phyloP scores from a whole-genome alignment of 2,329 filamentous ascomycete species.

The Fusarium irregulare region DNA sequence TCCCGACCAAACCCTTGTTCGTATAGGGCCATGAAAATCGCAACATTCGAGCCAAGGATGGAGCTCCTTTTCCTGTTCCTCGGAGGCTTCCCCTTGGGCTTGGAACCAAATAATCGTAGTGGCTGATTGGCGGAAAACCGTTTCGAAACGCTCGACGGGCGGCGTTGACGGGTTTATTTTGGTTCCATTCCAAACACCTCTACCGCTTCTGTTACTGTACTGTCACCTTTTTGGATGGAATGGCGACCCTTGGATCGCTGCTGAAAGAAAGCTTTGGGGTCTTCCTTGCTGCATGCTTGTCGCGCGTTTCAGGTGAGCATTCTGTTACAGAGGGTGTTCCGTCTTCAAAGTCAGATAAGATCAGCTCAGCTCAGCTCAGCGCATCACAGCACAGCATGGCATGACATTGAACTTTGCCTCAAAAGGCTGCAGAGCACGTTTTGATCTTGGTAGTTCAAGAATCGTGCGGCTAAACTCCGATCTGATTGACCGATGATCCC shows the following conservation, averaged over 20 bases:
- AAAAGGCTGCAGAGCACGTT: slow-evolving; percentile 11
- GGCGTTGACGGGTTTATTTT: slow-evolving; percentile 23
- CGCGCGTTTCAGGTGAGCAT: slow-evolving; percentile 36
- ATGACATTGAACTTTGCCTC: background rate
- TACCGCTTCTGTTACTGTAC: background rate
- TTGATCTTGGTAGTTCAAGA: background rate
- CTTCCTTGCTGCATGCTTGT: slow-evolving; percentile 20
- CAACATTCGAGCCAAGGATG: slow-evolving; percentile 38
- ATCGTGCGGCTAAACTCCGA: slow-evolving; percentile 10
- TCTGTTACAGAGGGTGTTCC: slow-evolving; percentile 35
- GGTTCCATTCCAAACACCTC: background rate
- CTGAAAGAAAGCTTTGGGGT: background rate
- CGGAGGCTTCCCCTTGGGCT: slow-evolving; percentile 16
- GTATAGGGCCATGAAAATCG: slow-evolving; percentile 23
- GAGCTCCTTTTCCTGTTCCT: slow-evolving; percentile 16
- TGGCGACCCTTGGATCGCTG: background rate
- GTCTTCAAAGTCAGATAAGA: slow-evolving; percentile 8
- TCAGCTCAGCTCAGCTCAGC: slow-evolving; percentile 14
- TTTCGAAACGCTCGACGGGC: slow-evolving; percentile 44
- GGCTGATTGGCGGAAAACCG: slow-evolving; percentile 45
- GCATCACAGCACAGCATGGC: background rate
- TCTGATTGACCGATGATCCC: slow-evolving; percentile 15
- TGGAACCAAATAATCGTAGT: slow-evolving; percentile 4
- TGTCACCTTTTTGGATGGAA: background rate
- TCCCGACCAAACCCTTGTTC: slow-evolving; percentile 4